Percentiles rank a stretch among this genome's conserved stretches.
Evolutionary conservation across 2,329 filamentous ascomycete species (phyloP).

Genomic region (Colletotrichum endophyticum): DNA sequence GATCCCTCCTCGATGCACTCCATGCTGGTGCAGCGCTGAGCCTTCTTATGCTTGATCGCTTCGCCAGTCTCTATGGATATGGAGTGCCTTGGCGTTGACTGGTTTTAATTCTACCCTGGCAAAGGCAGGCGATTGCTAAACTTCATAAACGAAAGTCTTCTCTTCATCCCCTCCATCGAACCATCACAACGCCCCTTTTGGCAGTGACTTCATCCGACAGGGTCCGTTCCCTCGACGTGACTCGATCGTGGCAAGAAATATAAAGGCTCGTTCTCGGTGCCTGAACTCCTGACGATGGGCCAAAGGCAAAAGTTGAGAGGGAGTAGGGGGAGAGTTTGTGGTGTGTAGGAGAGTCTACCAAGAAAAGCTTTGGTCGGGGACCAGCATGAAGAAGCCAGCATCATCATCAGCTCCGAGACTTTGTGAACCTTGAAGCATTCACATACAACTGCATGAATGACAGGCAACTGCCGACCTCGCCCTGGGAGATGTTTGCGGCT

Average conservation of each 20-base stretch:
- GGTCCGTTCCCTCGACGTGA: background rate
- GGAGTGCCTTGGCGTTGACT: background rate
- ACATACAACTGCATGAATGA: background rate
- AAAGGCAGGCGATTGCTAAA: background rate
- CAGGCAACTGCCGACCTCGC: background rate
- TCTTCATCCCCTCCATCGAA: background rate
- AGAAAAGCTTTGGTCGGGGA: background rate
- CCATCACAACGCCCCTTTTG: background rate
- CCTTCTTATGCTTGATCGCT: background rate
- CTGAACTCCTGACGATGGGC: background rate
- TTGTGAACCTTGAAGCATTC: background rate
- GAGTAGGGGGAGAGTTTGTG: background rate
- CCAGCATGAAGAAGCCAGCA: conserved; percentile 6
- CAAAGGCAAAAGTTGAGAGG: background rate
- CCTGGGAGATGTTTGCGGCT: background rate
- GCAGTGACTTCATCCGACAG: background rate
- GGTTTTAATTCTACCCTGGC: background rate
- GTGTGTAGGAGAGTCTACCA: background rate
- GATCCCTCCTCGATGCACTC: background rate
- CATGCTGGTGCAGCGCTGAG: background rate
- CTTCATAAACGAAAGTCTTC: background rate
- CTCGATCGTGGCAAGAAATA: background rate
- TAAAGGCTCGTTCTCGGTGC: background rate
- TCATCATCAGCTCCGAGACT: background rate
- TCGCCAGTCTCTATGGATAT: background rate